Base-by-base conservation (phyloP, 2,329 filamentous ascomycete genomes). In the Ambrosiella beaveri region DNA sequence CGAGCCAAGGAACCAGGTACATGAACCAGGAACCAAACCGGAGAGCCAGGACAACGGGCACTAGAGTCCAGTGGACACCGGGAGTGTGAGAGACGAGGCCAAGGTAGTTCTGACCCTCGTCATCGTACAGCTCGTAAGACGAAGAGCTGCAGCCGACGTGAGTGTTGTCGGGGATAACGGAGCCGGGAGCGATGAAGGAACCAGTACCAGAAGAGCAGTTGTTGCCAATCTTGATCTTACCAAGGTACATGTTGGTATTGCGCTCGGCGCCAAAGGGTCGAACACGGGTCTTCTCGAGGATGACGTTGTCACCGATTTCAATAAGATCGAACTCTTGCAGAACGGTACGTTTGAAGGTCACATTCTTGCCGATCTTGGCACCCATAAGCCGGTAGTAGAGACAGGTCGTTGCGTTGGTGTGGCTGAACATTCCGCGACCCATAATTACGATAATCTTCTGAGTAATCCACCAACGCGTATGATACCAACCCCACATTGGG, bases 401-500 rank as follows among this genome's bases (percentile, higher is more conserved):
- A 7, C 70, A 64, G 4, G 68, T 65, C 0, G 70, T 71, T 39
- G 62, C 67, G 52, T 75, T 71, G 50, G 67, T 70, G 54, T 66
- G 61, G 19, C 64, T 65, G 61, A 77, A 78, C 38, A 73, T 59
- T 1, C 76, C 76, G 59, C 69, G 71, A 13, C 76, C 77, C 58
- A 70, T 71, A 11, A 79, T 66, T 40, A 71, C 69, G 2, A 76
- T 68, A 17, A 73, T 72, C 66, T 80, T 80, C 64, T 80, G 73
- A 1, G 74, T 72, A 57, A 80, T 62, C 78, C 78, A 81, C 78
- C 78, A 81, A 7, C 75, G 70, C 0, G 75, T 79, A 64, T 80
- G 77, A 63, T 80, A 80, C 1, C 64, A 61, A 1, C 76, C 76
- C 78, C 78, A 81, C 77, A 81, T 81, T 1, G 78, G 77, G 62